Evolutionary conservation across 108 stramenopile species (phyloP).

Genomic region (Pseudonitzschia delicatissima): DNA sequence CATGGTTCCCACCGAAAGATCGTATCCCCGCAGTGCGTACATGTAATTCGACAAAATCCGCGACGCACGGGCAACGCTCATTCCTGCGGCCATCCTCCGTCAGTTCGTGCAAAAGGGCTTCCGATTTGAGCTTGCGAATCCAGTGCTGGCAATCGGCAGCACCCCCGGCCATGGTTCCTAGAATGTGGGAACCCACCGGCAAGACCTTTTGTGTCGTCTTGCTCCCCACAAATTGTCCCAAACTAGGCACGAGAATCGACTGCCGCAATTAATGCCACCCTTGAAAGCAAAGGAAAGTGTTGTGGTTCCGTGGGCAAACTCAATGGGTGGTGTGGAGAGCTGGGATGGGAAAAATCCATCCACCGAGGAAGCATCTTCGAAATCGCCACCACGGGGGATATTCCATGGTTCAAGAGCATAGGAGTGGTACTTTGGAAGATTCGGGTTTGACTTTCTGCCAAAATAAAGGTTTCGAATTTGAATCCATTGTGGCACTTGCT

Average conservation of each 20-base stretch:
- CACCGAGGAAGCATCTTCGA: background rate
- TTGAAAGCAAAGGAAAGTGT: slow-evolving; percentile 84
- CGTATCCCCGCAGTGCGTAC: slow-evolving; percentile 50
- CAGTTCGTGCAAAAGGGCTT: slow-evolving; percentile 69
- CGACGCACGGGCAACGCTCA: slow-evolving; percentile 75
- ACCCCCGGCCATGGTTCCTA: slow-evolving; percentile 91
- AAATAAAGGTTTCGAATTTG: background rate
- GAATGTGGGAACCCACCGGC: slow-evolving; percentile 70
- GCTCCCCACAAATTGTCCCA: slow-evolving; percentile 87
- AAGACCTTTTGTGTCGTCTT: slow-evolving; percentile 85
- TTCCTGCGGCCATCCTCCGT: slow-evolving; percentile 45
- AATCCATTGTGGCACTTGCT: background rate
- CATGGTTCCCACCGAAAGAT: slow-evolving; percentile 85
- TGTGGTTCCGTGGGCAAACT: slow-evolving; percentile 87
- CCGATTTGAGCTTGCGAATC: slow-evolving; percentile 70
- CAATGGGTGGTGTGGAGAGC: slow-evolving; percentile 58
- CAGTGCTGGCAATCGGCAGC: slow-evolving; percentile 85
- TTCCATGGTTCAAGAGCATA: slow-evolving; percentile 1
- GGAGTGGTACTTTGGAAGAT: background rate
- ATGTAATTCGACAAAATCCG: slow-evolving; percentile 63
- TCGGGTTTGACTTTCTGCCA: background rate
- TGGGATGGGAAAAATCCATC: slow-evolving; percentile 13
- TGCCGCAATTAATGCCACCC: slow-evolving; percentile 79
- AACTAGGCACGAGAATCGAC: slow-evolving; percentile 83
- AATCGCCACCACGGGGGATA: slow-evolving; percentile 21